Base-by-base conservation (phyloP, 2,329 filamentous ascomycete species). In the Lecanicillium sp. region DNA sequence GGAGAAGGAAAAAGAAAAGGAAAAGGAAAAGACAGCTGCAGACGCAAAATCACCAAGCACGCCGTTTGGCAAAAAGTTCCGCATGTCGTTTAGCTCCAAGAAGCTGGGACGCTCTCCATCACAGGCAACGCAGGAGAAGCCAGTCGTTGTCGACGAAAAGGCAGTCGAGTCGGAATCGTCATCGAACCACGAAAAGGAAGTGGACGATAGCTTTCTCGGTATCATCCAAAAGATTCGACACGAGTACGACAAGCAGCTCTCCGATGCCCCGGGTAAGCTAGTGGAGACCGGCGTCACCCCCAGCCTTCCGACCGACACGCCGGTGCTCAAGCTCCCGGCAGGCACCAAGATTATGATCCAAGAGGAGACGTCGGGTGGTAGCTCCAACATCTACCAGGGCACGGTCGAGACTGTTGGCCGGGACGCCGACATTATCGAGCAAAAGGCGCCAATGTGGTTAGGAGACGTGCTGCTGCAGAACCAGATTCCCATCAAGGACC, bases 391-490 rank as follows among this genome's bases (percentile, higher is more conserved):
- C 10, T 98, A 96, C 56, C 77, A 92, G 52, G 90, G 92, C 19
- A 94, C 84, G 3, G 86, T 97, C 3, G 84, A 78, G 40, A 79
- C 77, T 7, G 72, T 94, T 4, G 84, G 84, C 2, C 69, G 76
- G 33, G 86, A 94, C 51, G 82, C 81, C 15, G 87, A 94, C 58
- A 65, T 82, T 15, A 82, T 98, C 37, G 89, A 97, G 63, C 84
- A 87, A 53, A 77, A 82, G 29, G 88, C 84, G 5, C 90, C 92
- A 2, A 83, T 85, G 69, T 98, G 92, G 92, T 71, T 98, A 6
- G 89, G 85, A 12, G 89, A 97, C 46, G 75, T 95, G 27, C 68
- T 98, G 12, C 67, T 98, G 33, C 57, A 87, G 69, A 96, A 96
- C 57, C 74, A 78, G 56, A 77, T 87, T 8, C 87, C 88, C 0